phyloP scores from a whole-genome alignment of 495 filamentous ascomycete genomes.

The Copromyces sp. region DNA sequence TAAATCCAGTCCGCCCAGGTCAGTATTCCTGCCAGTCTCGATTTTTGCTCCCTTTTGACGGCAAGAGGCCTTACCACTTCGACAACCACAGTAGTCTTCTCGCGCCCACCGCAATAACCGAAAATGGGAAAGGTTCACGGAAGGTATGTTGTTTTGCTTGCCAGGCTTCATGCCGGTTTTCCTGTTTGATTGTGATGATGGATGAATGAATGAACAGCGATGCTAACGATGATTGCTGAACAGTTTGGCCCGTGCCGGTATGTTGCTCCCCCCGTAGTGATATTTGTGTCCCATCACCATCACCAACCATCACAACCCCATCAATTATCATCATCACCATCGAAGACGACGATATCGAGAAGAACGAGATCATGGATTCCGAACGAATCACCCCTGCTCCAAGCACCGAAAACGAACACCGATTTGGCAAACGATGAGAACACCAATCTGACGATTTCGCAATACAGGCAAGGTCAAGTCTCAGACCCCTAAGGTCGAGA shows the following conservation, averaged over 20 bases:
- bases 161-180: not conserved
- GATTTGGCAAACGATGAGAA: not conserved
- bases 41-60: constrained; percentile 1
- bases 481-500: constrained; percentile 61
- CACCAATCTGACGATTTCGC: constrained; percentile 5
- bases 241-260: constrained; percentile 31
- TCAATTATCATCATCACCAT: not conserved
- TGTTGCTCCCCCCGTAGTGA: constrained; percentile 4
- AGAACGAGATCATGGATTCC: not conserved
- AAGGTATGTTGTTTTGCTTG: constrained; percentile 12
- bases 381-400: not conserved
- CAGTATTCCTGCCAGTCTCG: constrained; percentile 7
- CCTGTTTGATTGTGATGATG: not conserved
- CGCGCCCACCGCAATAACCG: constrained; percentile 15
- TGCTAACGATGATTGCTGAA: constrained; percentile 3
- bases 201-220: not conserved
- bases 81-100: constrained; percentile 13
- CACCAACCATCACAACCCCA: not conserved
- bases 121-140: constrained; percentile 34
- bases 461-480: constrained; percentile 38
- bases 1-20: constrained; percentile 6
- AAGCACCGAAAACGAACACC: not conserved
- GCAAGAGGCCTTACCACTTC: constrained; percentile 3
- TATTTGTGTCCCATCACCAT: not conserved
- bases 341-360: not conserved